Evolutionary conservation across 805 yeast genomes (phyloP), one percentile per base, ranked within the genome.

Genomic region (Yarrowia divulgata): DNA sequence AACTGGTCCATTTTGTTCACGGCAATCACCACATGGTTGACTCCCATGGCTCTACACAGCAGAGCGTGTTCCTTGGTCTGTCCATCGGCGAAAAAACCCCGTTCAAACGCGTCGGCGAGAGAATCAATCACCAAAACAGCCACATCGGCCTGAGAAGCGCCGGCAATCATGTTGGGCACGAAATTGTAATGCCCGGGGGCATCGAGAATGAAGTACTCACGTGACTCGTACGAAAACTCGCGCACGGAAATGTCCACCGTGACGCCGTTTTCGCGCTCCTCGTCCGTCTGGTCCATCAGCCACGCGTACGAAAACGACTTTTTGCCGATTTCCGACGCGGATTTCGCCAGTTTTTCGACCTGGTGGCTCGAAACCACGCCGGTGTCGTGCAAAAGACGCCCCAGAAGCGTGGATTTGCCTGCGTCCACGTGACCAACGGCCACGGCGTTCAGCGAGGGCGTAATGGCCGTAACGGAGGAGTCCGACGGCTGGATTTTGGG

Each of bases 381-480:
- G 35, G 85, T 77, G 73, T 90, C 94, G 70, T 85, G 87, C 49
- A 90, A 77, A 46, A 90, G 76, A 58, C 95, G 78, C 8, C 96
- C 96, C 85, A 90, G 85, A 64, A 90, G 81, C 0, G 96, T 90
- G 2, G 93, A 88, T 74, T 90, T 90, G 16, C 96, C 96, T 0
- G 94, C 91, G 77, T 90, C 96, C 8, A 90, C 94, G 77, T 90
- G 96, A 12, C 96, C 95, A 72, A 90, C 89, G 4, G 90, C 92
- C 42, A 90, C 93, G 73, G 89, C 89, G n/a, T 90, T 85, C 63
- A 88, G 79, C 68, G 81, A 84, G 1, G 90, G 90, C 73, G 87
- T 87, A 8, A 63, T 37, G 3, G 68, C 55, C 14, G 35, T 13
- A 67, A 72, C 68, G 7, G 72, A 49, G 13, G 68, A 45, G 13